These are phyloP conservation scores for Brassica cretica DNA, from an alignment of 345 rosid genomes.

Conservation along the genomic window DNA sequence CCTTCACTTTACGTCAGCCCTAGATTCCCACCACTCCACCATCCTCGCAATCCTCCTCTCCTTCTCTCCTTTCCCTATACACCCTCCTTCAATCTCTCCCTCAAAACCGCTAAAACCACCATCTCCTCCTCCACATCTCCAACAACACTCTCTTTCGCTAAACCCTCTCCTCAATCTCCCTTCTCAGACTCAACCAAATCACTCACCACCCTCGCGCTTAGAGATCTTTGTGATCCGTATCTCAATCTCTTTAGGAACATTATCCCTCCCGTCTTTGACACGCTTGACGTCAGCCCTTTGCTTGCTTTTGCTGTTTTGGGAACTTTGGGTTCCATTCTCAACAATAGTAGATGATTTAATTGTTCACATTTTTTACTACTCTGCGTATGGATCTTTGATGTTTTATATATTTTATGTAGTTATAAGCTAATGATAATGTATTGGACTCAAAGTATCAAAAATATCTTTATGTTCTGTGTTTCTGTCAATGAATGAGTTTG, in stretches of 20 bases:
- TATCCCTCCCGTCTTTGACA: no score
- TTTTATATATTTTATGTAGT: constrained; percentile 3
- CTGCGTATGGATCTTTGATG: background rate
- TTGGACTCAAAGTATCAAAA: background rate
- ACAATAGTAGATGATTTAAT: constrained; percentile 42
- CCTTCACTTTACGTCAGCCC: background rate
- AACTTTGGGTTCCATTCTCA: constrained; percentile 61
- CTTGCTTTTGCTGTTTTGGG: no score
- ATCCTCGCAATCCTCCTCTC: background rate
- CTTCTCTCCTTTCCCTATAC: constrained; percentile 10
- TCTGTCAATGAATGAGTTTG: background rate
- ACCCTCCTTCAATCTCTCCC: background rate
- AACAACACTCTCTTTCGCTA: no score
- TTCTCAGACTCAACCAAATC: no score
- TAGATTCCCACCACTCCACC: background rate
- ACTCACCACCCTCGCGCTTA: no score
- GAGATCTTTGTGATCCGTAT: no score
- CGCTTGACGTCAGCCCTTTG: no score
- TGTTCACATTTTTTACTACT: background rate
- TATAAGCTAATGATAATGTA: background rate
- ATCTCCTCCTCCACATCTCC: no score
- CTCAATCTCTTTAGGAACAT: no score
- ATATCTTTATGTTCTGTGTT: background rate
- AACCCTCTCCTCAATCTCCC: no score
- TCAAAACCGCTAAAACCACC: no score